These are phyloP conservation scores for Spergularia azorica DNA, from an alignment of 179 eudicot species.

Conservation along the genomic window DNA sequence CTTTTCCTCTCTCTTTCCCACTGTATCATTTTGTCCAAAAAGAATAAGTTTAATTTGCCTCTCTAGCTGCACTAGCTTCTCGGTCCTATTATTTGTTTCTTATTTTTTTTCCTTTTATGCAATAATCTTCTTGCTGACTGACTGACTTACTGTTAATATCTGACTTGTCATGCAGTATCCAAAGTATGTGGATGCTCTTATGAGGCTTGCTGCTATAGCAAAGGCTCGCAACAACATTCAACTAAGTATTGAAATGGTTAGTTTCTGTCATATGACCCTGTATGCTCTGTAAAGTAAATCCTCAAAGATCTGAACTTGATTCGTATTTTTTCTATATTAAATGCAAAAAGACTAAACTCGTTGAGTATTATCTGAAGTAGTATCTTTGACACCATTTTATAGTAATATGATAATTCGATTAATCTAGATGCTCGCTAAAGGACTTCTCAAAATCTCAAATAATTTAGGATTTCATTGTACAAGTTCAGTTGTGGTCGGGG, in stretches of 20 bases:
- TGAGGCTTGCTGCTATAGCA: conserved; percentile 92
- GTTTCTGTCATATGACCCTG: conserved; percentile 20
- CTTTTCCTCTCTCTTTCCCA: too few relatives aligned
- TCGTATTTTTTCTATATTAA: too few relatives aligned
- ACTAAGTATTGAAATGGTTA: conserved; percentile 87
- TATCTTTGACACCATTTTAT: background rate
- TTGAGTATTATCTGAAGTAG: background rate
- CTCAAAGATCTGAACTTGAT: background rate
- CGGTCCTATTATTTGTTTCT: background rate
- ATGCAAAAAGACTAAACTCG: background rate
- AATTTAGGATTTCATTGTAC: too few relatives aligned
- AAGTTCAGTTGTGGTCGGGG: too few relatives aligned
- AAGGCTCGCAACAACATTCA: conserved; percentile 83
- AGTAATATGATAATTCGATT: background rate
- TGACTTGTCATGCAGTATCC: conserved; percentile 55
- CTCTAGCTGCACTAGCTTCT: background rate
- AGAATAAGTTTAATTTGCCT: background rate
- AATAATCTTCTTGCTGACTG: background rate
- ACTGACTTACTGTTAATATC: conserved; percentile 4
- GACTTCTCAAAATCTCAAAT: too few relatives aligned
- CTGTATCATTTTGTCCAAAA: background rate
- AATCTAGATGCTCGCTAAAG: background rate
- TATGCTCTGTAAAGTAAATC: background rate
- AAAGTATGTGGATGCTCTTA: conserved; percentile 81
- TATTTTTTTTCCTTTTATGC: background rate